phyloP scores from a whole-genome alignment of 2,329 filamentous ascomycete species.

The Akanthomyces lecanii region DNA sequence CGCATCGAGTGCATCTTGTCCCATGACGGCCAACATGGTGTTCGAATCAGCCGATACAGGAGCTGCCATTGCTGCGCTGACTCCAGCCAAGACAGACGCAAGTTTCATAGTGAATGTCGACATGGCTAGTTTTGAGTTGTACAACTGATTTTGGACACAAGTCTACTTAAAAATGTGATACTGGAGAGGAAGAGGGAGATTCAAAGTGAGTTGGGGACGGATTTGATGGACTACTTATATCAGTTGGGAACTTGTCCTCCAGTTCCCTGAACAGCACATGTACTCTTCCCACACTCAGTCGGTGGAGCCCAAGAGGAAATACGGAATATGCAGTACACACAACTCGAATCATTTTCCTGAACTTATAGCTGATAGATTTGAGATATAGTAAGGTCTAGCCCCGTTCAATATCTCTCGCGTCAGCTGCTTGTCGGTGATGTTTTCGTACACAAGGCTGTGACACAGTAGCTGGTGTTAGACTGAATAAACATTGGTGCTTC shows the following conservation, averaged over 20 bases:
- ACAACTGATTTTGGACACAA: not conserved
- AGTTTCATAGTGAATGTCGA: constrained; percentile 1
- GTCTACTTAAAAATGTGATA: not conserved
- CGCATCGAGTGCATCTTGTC: not conserved
- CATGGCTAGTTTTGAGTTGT: not conserved
- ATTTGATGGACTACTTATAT: not conserved
- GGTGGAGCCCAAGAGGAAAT: not conserved
- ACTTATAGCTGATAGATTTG: not conserved
- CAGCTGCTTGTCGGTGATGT: not conserved
- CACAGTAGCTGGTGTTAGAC: not conserved
- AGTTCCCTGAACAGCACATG: not conserved
- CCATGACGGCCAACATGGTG: constrained; percentile 3
- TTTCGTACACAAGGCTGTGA: not conserved
- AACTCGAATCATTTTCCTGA: not conserved
- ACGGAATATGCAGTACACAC: not conserved
- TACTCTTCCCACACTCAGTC: not conserved
- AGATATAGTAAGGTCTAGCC: not conserved
- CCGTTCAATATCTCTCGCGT: not conserved
- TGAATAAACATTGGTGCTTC: not conserved
- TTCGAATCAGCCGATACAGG: not conserved
- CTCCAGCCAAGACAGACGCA: not conserved
- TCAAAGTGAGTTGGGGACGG: not conserved
- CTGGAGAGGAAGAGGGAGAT: not conserved
- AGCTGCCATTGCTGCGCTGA: not conserved
- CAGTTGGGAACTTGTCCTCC: not conserved